Base-by-base conservation (phyloP, 352 stramenopile genomes). In the Blastocystis sp. region DNA sequence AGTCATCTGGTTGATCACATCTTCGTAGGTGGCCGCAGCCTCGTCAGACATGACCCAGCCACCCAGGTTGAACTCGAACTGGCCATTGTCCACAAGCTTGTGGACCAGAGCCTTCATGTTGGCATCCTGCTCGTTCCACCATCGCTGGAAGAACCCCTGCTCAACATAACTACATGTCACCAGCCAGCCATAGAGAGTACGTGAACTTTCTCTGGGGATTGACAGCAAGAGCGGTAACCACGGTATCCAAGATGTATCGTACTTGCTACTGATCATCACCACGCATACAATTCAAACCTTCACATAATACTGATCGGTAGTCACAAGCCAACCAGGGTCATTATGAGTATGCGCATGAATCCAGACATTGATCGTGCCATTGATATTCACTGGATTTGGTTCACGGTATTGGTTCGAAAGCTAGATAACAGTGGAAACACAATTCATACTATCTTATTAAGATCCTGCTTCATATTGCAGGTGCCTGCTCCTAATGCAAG, bases 21-120 rank as follows among this genome's bases (percentile, higher is more conserved):
- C 96, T 41, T 96, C 95, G 90, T 96, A 98, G 92, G 98, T 95
- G 55, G 96, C 93, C 15, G 94, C 93, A 3, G 96, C 97, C 90
- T 99, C 97, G 91, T 99, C 97, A 89, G 98, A 96, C 97, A 99
- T 99, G 91, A 93, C 96, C 96, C 96, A 99, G 59, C 96, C 96
- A 50, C 96, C 96, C 87, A 98, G 98, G 80, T 96, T 94, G 80
- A 98, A 96, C 73, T 95, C 93, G 5, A 98, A 92, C 18, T 96
- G 95, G 0, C 95, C 93, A 50, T 97, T 93, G 26, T 93, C 91
- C 11, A 98, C 95, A 6, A 98, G 92, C 59, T 94, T 90, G 77
- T 94, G 94, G 8, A 98, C 92, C 3, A 92, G 66, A 34, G 87
- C 77, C 77, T 96, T 95, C 37, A 93, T 92, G 18, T 92, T 76